Base-by-base conservation (phyloP, 2,329 filamentous ascomycete genomes). In the Phaeosphaeria sp. region DNA sequence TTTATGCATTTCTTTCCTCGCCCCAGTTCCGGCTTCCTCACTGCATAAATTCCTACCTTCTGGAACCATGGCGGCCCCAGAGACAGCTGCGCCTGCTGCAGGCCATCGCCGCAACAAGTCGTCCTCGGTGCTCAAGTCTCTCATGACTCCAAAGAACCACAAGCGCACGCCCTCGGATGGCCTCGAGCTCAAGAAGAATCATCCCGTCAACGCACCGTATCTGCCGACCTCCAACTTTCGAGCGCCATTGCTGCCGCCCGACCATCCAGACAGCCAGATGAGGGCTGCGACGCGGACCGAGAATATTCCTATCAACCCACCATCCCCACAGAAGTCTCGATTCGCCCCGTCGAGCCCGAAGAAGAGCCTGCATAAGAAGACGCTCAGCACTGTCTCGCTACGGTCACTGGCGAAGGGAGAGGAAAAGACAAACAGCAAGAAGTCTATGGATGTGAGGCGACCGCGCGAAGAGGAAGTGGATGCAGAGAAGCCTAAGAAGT, bases 401-500 rank as follows among this genome's bases (percentile, higher is more conserved):
- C 82, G 82, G 51, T 82, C 83, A 0, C 67, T 85, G 49, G 82
- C 81, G 55, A 81, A 81, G 64, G 80, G 81, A 22, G 69, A 69
- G 42, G 72, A 74, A 30, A 74, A 68, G 57, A 67, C 50, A 55
- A 76, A 54, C 68, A 77, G 66, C 56, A 73, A 68, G 55, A 65
- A 66, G 49, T 62, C 66, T 13, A 64, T 68, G 39, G 74, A 78
- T n/a, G 72, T 58, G n/a, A 63, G 65, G 45, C 64, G 60, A 21
- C 46, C 64, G 15, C 69, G 63, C n/a, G 64, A 69, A 2, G 71
- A 77, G 21, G 76, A 55, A 54, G 70, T 56, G 53, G 64, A 53
- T 27, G 55, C 58, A 24, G 63, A 72, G 67, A 84, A 80, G 55
- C 81, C 82, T 3, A 87, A 87, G 76, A 96, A 94, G 81, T 86